These are phyloP conservation scores for Moniliophthora roreri DNA, from an alignment of 1,284 basidiomycete genomes.

Conservation along the genomic window DNA sequence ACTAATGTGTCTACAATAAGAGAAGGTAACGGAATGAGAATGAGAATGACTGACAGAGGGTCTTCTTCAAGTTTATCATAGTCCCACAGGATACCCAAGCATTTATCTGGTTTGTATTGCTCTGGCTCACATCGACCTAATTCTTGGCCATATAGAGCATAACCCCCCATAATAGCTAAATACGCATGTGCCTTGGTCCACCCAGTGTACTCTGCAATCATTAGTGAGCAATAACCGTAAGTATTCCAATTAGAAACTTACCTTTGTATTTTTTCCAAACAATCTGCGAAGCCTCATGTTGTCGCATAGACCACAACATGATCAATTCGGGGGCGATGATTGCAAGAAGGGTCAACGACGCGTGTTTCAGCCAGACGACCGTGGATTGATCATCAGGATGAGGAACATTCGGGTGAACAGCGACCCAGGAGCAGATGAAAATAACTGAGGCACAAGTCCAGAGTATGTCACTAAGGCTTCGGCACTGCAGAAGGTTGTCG, in stretches of 20 bases:
- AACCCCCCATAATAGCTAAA: not conserved
- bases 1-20: no score
- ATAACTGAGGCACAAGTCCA: not conserved
- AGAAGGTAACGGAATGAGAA: no score
- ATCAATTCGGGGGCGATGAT: not conserved
- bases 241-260: not conserved
- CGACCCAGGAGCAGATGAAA: not conserved
- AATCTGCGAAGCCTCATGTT: not conserved
- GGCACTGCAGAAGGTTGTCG: not conserved
- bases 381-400: not conserved
- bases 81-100: no score
- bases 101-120: no score
- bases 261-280: not conserved
- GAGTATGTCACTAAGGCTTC: not conserved
- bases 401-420: not conserved
- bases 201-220: no score
- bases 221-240: not conserved
- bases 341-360: not conserved
- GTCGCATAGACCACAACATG: not conserved
- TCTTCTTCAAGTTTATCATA: no score
- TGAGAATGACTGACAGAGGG: no score
- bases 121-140: no score
- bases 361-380: not conserved
- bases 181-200: not conserved
- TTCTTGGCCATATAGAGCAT: not conserved